These are phyloP conservation scores for Heterobasidion parviporum DNA, from an alignment of 1,284 basidiomycete genomes.

Conservation along the genomic window DNA sequence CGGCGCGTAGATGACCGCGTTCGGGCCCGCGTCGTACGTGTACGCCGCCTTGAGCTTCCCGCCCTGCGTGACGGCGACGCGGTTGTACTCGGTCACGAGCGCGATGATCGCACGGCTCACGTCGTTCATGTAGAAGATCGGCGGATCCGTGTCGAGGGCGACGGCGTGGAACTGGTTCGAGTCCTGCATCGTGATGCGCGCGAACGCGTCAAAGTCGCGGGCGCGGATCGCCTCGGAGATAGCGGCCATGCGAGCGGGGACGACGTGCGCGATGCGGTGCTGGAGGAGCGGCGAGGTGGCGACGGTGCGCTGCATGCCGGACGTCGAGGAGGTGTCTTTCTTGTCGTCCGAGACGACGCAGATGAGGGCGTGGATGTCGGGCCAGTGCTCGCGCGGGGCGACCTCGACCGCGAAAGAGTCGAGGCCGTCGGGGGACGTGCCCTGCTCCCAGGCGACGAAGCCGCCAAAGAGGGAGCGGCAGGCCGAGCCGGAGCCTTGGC, in stretches of 20 bases:
- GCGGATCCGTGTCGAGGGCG: constrained; percentile 92
- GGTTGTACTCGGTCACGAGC: constrained; percentile 90
- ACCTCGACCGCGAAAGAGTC: constrained; percentile 90
- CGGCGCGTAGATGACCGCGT: constrained; percentile 94
- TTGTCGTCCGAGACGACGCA: constrained; percentile 96
- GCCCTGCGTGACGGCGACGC: constrained; percentile 58
- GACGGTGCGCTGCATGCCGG: constrained; percentile 96
- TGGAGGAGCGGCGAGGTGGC: constrained; percentile 86
- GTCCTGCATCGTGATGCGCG: constrained; percentile 91
- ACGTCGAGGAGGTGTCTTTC: constrained; percentile 92
- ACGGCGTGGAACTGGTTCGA: constrained; percentile 99
- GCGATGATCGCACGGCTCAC: constrained; percentile 82
- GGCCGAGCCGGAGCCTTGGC: constrained; percentile 95
- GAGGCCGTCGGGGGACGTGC: constrained; percentile 57
- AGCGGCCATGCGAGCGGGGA: constrained; percentile 79
- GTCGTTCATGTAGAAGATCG: constrained; percentile 99
- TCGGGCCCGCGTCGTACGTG: constrained; percentile 97
- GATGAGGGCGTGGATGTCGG: constrained; percentile 93
- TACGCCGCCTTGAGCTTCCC: constrained; percentile 82
- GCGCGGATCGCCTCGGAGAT: constrained; percentile 78
- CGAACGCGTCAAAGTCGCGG: constrained; percentile 86
- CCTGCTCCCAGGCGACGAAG: constrained; percentile 94
- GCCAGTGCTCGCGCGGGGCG: constrained; percentile 86
- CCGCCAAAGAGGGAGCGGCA: constrained; percentile 97
- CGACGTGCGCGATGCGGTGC: constrained; percentile 83